Percentiles rank a stretch among this genome's conserved stretches.
These are phyloP conservation scores for Candolleomyces efflorescens DNA, from an alignment of 768 basidiomycete species.

Conservation along the genomic window DNA sequence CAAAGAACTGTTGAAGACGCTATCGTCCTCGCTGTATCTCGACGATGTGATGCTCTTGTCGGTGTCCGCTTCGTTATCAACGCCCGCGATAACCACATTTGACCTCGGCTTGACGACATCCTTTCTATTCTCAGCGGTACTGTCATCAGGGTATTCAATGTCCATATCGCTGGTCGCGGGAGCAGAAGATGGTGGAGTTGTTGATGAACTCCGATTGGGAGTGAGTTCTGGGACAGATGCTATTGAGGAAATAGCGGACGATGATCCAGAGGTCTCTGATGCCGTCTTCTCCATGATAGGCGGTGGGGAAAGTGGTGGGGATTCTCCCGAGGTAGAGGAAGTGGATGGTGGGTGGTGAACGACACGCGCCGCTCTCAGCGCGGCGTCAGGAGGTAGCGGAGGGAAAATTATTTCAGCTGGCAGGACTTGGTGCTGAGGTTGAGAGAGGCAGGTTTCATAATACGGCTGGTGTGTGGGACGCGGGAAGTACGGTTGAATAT, in stretches of 20 bases:
- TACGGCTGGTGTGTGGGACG: constrained; percentile 70
- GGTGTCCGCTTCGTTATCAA: constrained; percentile 15
- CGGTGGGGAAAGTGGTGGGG: constrained; percentile 4
- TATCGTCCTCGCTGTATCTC: constrained; percentile 24
- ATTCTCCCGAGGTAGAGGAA: constrained; percentile 7
- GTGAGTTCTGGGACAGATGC: constrained; percentile 58
- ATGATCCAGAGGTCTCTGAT: not conserved
- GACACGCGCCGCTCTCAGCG: constrained; percentile 23
- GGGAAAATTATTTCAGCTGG: constrained; percentile 71
- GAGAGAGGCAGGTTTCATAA: constrained; percentile 50
- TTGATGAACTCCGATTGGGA: constrained; percentile 61
- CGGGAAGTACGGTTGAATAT: constrained; percentile 42
- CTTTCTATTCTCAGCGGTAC: constrained; percentile 9
- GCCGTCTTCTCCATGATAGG: constrained; percentile 3
- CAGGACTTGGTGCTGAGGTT: constrained; percentile 35
- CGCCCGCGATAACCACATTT: constrained; percentile 12
- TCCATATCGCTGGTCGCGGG: constrained; percentile 37
- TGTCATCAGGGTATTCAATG: constrained; percentile 20
- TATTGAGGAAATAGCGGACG: constrained; percentile 34
- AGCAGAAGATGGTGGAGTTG: constrained; percentile 41
- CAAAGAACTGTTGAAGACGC: constrained; percentile 29
- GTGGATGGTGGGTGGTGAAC: constrained; percentile 21
- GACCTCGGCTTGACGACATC: constrained; percentile 4
- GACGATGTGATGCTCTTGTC: constrained; percentile 5
- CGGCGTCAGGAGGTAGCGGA: constrained; percentile 49